Conservation (phyloP, 495 filamentous ascomycete genomes). For the Gamarada debralockiae region DNA sequence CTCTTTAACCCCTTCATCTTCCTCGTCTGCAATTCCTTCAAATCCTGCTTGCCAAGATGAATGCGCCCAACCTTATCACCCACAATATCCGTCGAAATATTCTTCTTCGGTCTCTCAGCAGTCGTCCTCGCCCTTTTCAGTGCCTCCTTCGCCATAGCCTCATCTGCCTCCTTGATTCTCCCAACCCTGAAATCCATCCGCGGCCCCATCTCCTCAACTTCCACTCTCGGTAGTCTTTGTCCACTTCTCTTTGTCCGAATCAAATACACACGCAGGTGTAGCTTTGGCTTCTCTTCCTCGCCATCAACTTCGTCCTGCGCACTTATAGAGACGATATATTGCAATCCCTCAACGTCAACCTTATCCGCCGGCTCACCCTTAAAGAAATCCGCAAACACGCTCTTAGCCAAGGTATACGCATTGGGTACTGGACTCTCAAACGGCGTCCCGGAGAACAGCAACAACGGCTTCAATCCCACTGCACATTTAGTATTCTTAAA, state of each 20-base stretch:
- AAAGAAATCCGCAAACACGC: conserved; percentile 87
- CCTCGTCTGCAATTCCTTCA: conserved; percentile 81
- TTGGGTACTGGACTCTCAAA: conserved; percentile 76
- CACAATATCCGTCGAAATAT: conserved; percentile 82
- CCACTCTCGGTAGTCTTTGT: conserved; percentile 81
- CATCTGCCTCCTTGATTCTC: conserved; percentile 71
- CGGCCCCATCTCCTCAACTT: conserved; percentile 93
- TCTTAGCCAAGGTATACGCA: conserved; percentile 79
- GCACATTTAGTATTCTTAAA: conserved; percentile 82
- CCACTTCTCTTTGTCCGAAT: conserved; percentile 82
- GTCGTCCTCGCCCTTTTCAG: conserved; percentile 75
- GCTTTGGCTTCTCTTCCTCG: conserved; percentile 55
- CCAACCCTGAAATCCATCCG: conserved; percentile 91
- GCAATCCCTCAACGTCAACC: conserved; percentile 91
- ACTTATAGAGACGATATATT: conserved; percentile 78
- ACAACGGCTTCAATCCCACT: conserved; percentile 80
- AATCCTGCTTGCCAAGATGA: conserved; percentile 88
- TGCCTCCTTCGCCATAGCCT: conserved; percentile 79
- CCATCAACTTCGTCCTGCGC: conserved; percentile 61
- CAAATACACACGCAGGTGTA: conserved; percentile 82
- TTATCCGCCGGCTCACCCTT: conserved; percentile 67
- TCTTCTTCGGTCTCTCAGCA: conserved; percentile 89
- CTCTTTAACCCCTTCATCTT: conserved; percentile 99
- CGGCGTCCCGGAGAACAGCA: conserved; percentile 77
- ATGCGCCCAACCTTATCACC: conserved; percentile 96